Percentiles rank a stretch among this genome's conserved stretches.
Conservation (phyloP, 73 alveolate species). For the Paramecium sexaurelia region DNA sequence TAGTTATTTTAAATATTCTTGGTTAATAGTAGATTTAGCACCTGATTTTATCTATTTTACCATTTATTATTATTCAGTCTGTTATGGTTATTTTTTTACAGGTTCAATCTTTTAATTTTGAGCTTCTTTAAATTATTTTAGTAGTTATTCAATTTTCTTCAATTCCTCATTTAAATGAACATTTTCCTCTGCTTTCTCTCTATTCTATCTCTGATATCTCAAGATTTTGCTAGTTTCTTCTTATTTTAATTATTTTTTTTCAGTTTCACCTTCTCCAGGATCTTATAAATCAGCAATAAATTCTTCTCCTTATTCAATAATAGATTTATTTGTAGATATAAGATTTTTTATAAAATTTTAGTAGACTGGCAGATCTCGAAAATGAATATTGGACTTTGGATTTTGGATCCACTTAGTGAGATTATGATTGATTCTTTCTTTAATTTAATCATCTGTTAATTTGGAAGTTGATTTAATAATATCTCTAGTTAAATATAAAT, state of each 20-base stretch:
- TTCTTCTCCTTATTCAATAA: slow-evolving; percentile 19
- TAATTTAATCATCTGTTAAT: slow-evolving; percentile 18
- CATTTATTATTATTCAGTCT: background rate
- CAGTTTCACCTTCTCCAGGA: background rate
- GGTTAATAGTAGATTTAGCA: background rate
- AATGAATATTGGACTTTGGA: background rate
- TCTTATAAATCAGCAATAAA: background rate
- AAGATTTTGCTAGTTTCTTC: background rate
- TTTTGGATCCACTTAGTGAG: background rate
- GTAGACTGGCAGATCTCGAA: background rate
- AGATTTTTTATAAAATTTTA: background rate
- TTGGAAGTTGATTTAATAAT: background rate
- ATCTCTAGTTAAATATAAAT: background rate
- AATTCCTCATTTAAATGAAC: background rate
- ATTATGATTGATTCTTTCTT: background rate
- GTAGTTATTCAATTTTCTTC: background rate
- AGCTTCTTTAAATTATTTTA: background rate
- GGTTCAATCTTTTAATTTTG: background rate
- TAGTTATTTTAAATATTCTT: background rate
- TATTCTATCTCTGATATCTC: background rate
- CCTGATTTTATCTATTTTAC: background rate
- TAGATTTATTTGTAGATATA: background rate
- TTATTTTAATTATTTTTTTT: background rate
- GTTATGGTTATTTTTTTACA: background rate
- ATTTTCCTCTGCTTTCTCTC: background rate